A percentile compares a stretch with the other conserved stretches of the same genome.
Evolutionary conservation across 2,329 filamentous ascomycete genomes (phyloP).

Genomic region (Hypoxylon sp.): DNA sequence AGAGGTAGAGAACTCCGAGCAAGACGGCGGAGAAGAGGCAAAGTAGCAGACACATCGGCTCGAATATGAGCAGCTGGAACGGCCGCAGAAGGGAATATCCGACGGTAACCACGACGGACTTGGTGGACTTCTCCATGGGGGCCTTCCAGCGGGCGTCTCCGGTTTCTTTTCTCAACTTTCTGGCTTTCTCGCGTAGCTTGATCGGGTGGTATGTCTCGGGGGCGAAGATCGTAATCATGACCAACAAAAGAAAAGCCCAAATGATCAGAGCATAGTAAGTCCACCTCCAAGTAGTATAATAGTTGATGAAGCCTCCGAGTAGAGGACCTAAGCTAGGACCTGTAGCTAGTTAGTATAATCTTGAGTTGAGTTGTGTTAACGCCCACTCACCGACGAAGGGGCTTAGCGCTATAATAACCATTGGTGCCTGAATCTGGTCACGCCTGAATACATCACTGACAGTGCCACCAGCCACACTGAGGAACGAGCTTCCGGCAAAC

Average conservation of each 20-base stretch:
- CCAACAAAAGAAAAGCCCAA: constrained; percentile 76
- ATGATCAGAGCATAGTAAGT: constrained; percentile 85
- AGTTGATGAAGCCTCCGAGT: constrained; percentile 85
- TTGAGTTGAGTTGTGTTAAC: not conserved
- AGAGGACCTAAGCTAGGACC: constrained; percentile 70
- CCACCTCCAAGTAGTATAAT: constrained; percentile 80
- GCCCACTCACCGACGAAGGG: constrained; percentile 64
- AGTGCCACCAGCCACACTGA: constrained; percentile 84
- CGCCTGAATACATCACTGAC: constrained; percentile 82
- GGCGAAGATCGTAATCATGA: constrained; percentile 76
- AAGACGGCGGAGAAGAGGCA: constrained; percentile 86
- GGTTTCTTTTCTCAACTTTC: constrained; percentile 75
- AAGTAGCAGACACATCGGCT: constrained; percentile 87
- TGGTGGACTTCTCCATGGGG: constrained; percentile 77
- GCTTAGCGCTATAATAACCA: constrained; percentile 80
- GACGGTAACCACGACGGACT: constrained; percentile 73
- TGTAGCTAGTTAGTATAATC: constrained; percentile 24
- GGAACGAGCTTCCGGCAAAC: constrained; percentile 74
- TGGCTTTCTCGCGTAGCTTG: constrained; percentile 78
- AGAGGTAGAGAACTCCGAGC: constrained; percentile 89
- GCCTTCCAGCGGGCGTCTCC: constrained; percentile 82
- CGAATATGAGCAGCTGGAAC: constrained; percentile 81
- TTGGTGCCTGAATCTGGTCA: constrained; percentile 78
- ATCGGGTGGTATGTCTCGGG: constrained; percentile 90
- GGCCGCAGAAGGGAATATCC: constrained; percentile 72